Conservation (phyloP, 495 filamentous ascomycete genomes). For the Extremus antarcticus region DNA sequence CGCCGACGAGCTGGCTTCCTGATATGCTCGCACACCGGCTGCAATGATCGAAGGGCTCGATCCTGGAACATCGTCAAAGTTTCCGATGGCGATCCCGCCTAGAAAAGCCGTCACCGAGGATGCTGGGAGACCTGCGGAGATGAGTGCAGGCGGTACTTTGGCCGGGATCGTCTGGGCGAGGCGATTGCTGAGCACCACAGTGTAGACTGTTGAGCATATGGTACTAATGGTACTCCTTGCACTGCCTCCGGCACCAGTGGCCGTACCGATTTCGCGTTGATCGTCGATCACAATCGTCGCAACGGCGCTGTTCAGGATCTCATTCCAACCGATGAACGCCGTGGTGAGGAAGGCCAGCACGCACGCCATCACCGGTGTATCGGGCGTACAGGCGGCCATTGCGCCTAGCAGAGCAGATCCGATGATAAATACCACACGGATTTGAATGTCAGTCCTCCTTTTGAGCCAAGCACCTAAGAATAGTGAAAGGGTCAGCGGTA, state of each 20-base stretch:
- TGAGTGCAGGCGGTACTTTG: conserved; percentile 5
- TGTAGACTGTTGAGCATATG: conserved; percentile 14
- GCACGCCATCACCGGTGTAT: not conserved
- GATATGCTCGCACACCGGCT: conserved; percentile 14
- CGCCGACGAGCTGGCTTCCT: conserved; percentile 18
- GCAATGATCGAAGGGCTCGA: not conserved
- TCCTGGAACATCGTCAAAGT: not conserved
- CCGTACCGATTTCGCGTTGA: conserved; percentile 21
- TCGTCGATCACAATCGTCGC: conserved; percentile 18
- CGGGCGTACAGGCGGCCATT: not conserved
- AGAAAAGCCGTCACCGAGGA: conserved; percentile 10
- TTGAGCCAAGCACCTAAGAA: not conserved
- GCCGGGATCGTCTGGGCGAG: conserved; percentile 7
- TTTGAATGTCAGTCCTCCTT: not conserved
- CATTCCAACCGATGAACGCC: conserved; percentile 21
- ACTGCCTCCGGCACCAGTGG: conserved; percentile 15
- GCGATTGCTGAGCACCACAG: conserved; percentile 16
- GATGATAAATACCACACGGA: not conserved
- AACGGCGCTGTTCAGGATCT: conserved; percentile 13
- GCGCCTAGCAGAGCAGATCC: not conserved
- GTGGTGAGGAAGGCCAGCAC: not conserved
- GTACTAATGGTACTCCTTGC: conserved; percentile 13
- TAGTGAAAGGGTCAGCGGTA: too few relatives aligned
- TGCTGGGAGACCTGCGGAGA: conserved; percentile 12
- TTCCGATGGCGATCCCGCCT: conserved; percentile 4